These are phyloP conservation scores for Mikania micrantha DNA, from an alignment of 129 eudicot species.

Conservation along the genomic window DNA sequence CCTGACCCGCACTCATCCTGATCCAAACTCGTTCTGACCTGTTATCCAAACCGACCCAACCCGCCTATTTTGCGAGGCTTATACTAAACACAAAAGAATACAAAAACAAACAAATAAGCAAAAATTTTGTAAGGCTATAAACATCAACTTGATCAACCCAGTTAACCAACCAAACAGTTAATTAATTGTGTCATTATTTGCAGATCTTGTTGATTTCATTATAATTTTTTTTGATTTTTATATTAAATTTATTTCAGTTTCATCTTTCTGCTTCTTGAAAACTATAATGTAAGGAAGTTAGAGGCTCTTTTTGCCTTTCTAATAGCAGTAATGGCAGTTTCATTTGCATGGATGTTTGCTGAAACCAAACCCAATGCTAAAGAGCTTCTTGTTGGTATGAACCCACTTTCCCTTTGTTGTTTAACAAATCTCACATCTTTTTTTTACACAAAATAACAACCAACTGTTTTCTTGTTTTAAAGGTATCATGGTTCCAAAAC, in stretches of 20 bases:
- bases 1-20: no score
- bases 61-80: no score
- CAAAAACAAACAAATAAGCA: no score
- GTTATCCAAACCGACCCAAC: no score
- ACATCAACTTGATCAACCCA: no score
- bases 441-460: not conserved
- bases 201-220: not conserved
- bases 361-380: slow-evolving; percentile 78
- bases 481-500: slow-evolving; percentile 85
- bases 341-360: slow-evolving; percentile 98
- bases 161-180: no score
- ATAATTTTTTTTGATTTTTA: not conserved
- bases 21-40: no score
- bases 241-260: slow-evolving; percentile 59
- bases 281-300: slow-evolving; percentile 85
- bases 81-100: no score
- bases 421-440: not conserved
- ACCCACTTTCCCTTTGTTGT: not conserved
- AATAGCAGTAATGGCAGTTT: slow-evolving; percentile 80
- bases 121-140: no score
- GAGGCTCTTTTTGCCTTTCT: slow-evolving; percentile 94
- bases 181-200: no score
- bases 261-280: slow-evolving; percentile 84
- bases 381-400: slow-evolving; percentile 75
- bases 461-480: slow-evolving; percentile 7